These are phyloP conservation scores for Lunasporangiospora selenospora DNA, from an alignment of 192 early-diverging fungal species.

Conservation along the genomic window DNA sequence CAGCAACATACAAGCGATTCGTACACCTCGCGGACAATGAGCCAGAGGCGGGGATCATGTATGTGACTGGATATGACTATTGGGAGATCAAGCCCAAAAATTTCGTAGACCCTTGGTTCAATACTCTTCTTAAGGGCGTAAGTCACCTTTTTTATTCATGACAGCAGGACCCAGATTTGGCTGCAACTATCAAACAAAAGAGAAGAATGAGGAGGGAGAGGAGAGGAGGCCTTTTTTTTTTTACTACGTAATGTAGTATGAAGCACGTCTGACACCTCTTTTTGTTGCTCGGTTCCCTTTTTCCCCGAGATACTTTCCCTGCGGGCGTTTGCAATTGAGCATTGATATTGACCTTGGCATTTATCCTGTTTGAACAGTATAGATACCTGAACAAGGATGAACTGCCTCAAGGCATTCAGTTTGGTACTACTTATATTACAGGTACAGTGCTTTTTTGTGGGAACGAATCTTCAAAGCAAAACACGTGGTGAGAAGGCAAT, in stretches of 20 bases:
- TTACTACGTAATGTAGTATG: no score
- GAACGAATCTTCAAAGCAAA: constrained; percentile 8
- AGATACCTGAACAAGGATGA: constrained; percentile 50
- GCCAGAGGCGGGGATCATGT: constrained; percentile 59
- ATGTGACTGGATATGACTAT: constrained; percentile 58
- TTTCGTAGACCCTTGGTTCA: constrained; percentile 72
- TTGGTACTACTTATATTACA: constrained; percentile 70
- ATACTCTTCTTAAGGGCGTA: constrained; percentile 56
- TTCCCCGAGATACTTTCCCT: no score
- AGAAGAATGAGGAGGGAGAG: no score
- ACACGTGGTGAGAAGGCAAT: not conserved
- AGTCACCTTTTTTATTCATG: not conserved
- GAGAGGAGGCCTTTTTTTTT: no score
- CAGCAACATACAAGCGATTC: constrained; percentile 44
- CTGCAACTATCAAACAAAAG: no score
- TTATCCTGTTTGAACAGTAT: constrained; percentile 36
- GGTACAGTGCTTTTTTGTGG: no score
- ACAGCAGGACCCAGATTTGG: not conserved
- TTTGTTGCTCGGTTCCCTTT: not conserved
- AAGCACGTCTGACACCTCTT: no score
- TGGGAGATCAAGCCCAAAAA: constrained; percentile 58
- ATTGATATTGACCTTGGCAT: no score
- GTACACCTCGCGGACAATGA: constrained; percentile 41
- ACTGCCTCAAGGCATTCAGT: constrained; percentile 58
- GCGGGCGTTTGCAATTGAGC: no score